Evolutionary conservation across 495 filamentous ascomycete species (phyloP), one percentile per base, ranked within the genome.

Genomic region (Lepidopterella palustris): DNA sequence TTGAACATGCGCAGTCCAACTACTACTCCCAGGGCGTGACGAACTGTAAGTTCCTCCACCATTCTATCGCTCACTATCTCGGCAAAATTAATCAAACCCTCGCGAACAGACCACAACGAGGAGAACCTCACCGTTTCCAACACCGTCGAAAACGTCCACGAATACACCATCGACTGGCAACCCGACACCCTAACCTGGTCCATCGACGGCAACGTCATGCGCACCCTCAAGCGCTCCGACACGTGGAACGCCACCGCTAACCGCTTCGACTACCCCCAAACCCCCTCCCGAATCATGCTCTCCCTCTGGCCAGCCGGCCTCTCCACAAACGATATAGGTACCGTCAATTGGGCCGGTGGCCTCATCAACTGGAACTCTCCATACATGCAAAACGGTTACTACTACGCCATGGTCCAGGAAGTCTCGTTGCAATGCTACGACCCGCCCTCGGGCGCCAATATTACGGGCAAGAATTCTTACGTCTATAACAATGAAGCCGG

Each of bases 1-100:
- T 96, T 68, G 67, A 78, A 20, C 79, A 79, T 52, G 87, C 86
- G 20, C 91, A 98, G 78, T 90, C 89, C 68, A 98, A 98, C 78
- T 98, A 81, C 79, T 98, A 97, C 76, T 96, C 85, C 77, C 93
- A 97, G 74, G 93, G 95, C 62, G 86, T 97, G 64, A 83, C 90
- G 5, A 77, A 95, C 69, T 98, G 92, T 96, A 78, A 77, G 91
- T 80, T 13, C 21, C 45, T 50, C 29, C 25, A 29, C 39, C 23
- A 31, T 13, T 32, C 29, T 5, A 20, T 29, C 8, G 57, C 53
- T 64, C 31, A 50, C 29, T 28, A 59, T 69, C 74, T 50, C 75
- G n/a, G n/a, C 63, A 53, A 18, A 27, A 45, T 10, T 20, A n/a
- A n/a, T n/a, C n/a, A n/a, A n/a, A n/a, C n/a, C n/a, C 48, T 28